Base-by-base conservation (phyloP, 352 stramenopile species). In the Pythium brachiatum region DNA sequence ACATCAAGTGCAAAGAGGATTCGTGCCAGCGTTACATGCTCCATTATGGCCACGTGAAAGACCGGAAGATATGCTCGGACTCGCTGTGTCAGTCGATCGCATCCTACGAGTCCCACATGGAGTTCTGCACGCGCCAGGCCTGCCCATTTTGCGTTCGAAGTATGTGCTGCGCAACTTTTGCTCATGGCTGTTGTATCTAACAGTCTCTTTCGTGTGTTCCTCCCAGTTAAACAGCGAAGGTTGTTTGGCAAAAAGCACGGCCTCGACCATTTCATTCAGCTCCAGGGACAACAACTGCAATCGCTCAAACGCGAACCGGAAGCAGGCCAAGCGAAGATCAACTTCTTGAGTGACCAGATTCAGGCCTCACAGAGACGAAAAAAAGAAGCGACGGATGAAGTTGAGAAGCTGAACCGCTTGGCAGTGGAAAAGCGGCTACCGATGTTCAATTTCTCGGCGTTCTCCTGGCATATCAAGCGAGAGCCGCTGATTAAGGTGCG, bases 101-200 rank as follows among this genome's bases (percentile, higher is more conserved):
- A 3, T 58, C 62, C 34, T 73, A 74, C 27, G n/a, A 68, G 26
- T 25, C 62, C 25, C 73, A 80, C 62, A 72, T 71, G 54, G 29
- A 63, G 26, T 48, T 46, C 21, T 80, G 73, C 47, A 50, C 47
- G 3, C 21, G 23, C 3, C 9, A 25, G 7, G 20, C 7, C 16
- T 80, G 73, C 51, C 57, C 71, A 43, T 76, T 80, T 52, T 80
- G 73, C 50, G 57, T 80, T 18, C 63, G 73, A 72, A 69, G 73
- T 80, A 50, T 15, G 68, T 67, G 3, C 0, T 3, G 6, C 13
- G 16, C 9, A 39, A 3, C 31, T n/a, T 23, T 25, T 25, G 26
- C 26, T 27, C 25, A 7, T 41, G 13, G 32, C 18, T n/a, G n/a
- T 46, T 62, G 36, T 1, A 52, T 55, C 32, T 3, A 9, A 47